Conservation (phyloP, 768 basidiomycete species). For the Tricholoma terreum region DNA sequence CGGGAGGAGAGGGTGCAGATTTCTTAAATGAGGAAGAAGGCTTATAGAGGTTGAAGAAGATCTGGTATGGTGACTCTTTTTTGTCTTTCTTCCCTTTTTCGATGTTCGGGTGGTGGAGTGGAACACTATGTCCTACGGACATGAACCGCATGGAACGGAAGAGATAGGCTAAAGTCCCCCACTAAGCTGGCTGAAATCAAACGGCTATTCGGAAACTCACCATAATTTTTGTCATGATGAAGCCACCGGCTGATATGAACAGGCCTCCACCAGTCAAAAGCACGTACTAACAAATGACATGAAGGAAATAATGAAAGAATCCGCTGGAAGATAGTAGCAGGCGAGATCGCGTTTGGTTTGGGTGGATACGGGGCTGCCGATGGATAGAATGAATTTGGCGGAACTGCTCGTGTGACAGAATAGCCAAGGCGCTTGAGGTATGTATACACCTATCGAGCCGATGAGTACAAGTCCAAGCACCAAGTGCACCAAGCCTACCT, state of each 20-base stretch:
- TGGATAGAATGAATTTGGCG: constrained; percentile 27
- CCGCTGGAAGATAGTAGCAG: constrained; percentile 30
- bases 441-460: constrained; percentile 69
- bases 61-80: constrained; percentile 58
- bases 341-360: constrained; percentile 12
- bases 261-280: constrained; percentile 66
- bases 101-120: constrained; percentile 36
- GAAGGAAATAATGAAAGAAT: constrained; percentile 33
- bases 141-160: constrained; percentile 73
- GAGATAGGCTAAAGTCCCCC: constrained; percentile 50
- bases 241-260: constrained; percentile 46
- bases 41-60: constrained; percentile 92
- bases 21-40: constrained; percentile 84
- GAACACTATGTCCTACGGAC: constrained; percentile 56
- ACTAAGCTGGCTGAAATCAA: neutral
- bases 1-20: constrained; percentile 71
- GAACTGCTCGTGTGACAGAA: constrained; percentile 68
- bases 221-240: constrained; percentile 48
- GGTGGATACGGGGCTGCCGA: constrained; percentile 36
- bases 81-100: constrained; percentile 15
- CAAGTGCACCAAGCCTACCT: constrained; percentile 45
- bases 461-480: neutral
- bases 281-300: constrained; percentile 26
- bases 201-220: constrained; percentile 32
- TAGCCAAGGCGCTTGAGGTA: constrained; percentile 93